phyloP scores from a whole-genome alignment of 108 stramenopile species.

The Mediolabrus comicus region DNA sequence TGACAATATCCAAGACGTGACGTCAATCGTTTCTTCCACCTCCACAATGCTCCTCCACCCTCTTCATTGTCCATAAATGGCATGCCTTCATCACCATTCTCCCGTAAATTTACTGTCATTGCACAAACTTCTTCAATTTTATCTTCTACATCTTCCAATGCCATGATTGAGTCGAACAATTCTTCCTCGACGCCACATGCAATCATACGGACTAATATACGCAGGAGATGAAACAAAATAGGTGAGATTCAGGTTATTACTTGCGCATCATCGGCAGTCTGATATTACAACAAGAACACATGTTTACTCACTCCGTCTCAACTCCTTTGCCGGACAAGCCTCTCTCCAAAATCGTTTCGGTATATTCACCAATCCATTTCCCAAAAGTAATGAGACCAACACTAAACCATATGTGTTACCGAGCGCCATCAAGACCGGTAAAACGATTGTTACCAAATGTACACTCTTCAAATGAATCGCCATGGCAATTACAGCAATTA shows the following conservation, averaged over 20 bases:
- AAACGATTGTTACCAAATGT: constrained; percentile 21
- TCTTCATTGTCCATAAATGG: constrained; percentile 11
- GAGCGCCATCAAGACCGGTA: constrained; percentile 75
- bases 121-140: constrained; percentile 47
- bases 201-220: constrained; percentile 38
- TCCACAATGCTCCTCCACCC: constrained; percentile 5
- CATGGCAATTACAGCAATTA: constrained; percentile 40
- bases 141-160: constrained; percentile 57
- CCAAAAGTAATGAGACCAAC: constrained; percentile 70
- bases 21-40: not conserved
- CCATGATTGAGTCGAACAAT: constrained; percentile 65
- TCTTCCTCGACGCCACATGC: constrained; percentile 58
- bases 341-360: constrained; percentile 74
- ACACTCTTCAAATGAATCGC: constrained; percentile 38
- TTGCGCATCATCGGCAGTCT: no score
- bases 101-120: constrained; percentile 16
- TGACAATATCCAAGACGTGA: constrained; percentile 1
- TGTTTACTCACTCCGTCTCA: constrained; percentile 35
- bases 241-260: no score
- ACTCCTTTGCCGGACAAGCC: constrained; percentile 52
- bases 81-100: constrained; percentile 2
- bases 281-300: not conserved
- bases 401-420: constrained; percentile 87
- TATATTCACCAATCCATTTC: constrained; percentile 77
- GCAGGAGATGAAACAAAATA: not conserved